phyloP scores from a whole-genome alignment of 78 protist species.

The Ministeria vibrans region DNA sequence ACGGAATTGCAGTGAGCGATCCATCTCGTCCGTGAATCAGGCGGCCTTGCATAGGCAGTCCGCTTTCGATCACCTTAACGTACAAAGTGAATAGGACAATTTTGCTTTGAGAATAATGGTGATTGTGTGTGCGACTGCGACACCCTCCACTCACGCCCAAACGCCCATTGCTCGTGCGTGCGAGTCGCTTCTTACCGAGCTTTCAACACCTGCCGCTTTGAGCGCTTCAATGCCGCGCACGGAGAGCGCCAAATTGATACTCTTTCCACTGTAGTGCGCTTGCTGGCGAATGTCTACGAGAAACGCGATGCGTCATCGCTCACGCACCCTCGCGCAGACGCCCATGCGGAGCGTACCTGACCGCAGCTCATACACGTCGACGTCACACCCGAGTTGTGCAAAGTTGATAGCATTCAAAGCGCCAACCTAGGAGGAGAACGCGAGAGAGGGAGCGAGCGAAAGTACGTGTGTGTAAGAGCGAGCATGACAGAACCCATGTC shows the following conservation, averaged over 20 bases:
- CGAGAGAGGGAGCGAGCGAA: neutral
- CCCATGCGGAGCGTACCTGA: neutral
- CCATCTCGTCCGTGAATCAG: slow-evolving; percentile 30
- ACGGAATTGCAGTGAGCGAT: neutral
- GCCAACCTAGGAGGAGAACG: neutral
- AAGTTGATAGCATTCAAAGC: slow-evolving; percentile 3
- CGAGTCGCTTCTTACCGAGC: neutral
- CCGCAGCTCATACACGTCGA: slow-evolving; percentile 10
- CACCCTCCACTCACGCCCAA: neutral
- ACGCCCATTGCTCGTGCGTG: neutral
- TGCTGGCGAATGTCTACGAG: slow-evolving; percentile 18
- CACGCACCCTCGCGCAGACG: neutral
- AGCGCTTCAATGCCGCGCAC: slow-evolving; percentile 34
- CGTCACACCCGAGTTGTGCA: neutral
- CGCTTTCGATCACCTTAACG: neutral
- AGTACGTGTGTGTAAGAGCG: neutral
- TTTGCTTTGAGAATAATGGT: too few relatives aligned
- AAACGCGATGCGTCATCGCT: neutral
- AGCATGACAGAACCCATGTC: neutral
- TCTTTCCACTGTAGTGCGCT: slow-evolving; percentile 8
- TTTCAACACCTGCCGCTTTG: slow-evolving; percentile 21
- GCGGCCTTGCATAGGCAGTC: slow-evolving; percentile 32
- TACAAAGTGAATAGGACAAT: neutral
- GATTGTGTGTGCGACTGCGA: too few relatives aligned
- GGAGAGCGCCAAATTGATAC: slow-evolving; percentile 48